Percentiles rank a stretch among this genome's conserved stretches.
phyloP scores from a whole-genome alignment of 139 green algal genomes.

The Protoeuglena noctilucae region DNA sequence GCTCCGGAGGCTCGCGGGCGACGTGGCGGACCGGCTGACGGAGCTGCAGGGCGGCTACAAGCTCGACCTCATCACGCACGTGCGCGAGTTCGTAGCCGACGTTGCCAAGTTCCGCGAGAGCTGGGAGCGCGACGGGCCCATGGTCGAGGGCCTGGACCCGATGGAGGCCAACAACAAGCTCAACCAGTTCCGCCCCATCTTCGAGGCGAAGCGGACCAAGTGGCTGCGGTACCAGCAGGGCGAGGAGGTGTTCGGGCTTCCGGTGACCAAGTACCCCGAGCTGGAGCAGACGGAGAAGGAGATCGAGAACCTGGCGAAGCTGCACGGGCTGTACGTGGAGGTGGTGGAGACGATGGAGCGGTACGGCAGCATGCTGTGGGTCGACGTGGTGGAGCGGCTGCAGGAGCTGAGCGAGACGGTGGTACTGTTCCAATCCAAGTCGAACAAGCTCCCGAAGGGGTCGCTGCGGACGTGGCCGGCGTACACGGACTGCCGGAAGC shows the following conservation, averaged over 20 bases:
- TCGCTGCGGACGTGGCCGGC: slow-evolving; percentile 74
- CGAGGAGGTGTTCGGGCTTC: slow-evolving; percentile 84
- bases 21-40: slow-evolving; percentile 64
- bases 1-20: slow-evolving; percentile 59
- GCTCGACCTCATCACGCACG: slow-evolving; percentile 76
- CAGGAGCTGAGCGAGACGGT: slow-evolving; percentile 58
- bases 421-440: slow-evolving; percentile 50
- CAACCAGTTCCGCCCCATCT: slow-evolving; percentile 81
- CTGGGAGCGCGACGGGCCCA: slow-evolving; percentile 74
- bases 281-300: slow-evolving; percentile 78
- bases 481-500: slow-evolving; percentile 66
- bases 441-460: slow-evolving; percentile 74
- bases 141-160: slow-evolving; percentile 66
- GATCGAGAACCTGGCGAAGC: slow-evolving; percentile 24
- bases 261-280: slow-evolving; percentile 68
- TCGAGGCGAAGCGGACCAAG: slow-evolving; percentile 55
- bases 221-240: slow-evolving; percentile 72
- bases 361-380: slow-evolving; percentile 75
- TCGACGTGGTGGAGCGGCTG: slow-evolving; percentile 75
- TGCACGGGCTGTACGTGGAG: slow-evolving; percentile 71
- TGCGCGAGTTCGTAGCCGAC: slow-evolving; percentile 64
- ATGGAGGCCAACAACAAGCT: slow-evolving; percentile 77
- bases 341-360: slow-evolving; percentile 78
- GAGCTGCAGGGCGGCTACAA: slow-evolving; percentile 64
- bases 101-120: slow-evolving; percentile 51